These are phyloP conservation scores for Conticribra weissflogii DNA, from an alignment of 108 stramenopile genomes.

Conservation along the genomic window DNA sequence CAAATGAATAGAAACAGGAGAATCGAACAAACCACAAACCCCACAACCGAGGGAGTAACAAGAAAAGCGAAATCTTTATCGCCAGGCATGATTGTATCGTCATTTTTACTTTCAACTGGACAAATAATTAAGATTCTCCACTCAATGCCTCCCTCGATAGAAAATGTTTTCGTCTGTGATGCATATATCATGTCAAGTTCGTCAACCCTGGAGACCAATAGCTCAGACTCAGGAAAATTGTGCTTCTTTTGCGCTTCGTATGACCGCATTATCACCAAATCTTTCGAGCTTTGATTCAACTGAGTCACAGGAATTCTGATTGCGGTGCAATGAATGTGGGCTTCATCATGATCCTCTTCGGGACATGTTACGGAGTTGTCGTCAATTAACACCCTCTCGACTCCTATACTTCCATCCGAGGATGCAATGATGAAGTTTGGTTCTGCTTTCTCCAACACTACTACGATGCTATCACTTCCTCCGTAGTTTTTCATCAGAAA, in stretches of 20 bases:
- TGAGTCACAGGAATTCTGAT: conserved; percentile 26
- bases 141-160: conserved; percentile 8
- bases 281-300: conserved; percentile 3
- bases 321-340: too few species aligned
- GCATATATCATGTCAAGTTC: conserved; percentile 18
- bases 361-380: conserved; percentile 22
- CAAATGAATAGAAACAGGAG: too few species aligned
- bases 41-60: conserved; percentile 19
- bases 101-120: conserved; percentile 16
- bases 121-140: conserved; percentile 47
- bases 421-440: conserved; percentile 52
- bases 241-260: conserved; percentile 20
- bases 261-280: conserved; percentile 31
- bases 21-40: too few species aligned
- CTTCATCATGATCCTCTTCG: too few species aligned
- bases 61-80: conserved; percentile 27
- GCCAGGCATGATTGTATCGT: conserved; percentile 28
- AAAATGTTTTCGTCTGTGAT: conserved; percentile 8
- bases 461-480: conserved; percentile 13
- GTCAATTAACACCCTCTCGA: conserved; percentile 17
- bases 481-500: conserved; percentile 36
- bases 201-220: conserved; percentile 2
- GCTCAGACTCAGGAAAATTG: conserved; percentile 11
- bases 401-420: conserved; percentile 34
- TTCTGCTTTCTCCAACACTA: conserved; percentile 41